These are phyloP conservation scores for Monosporascus sp. DNA, from an alignment of 2,329 filamentous ascomycete species.

Conservation along the genomic window DNA sequence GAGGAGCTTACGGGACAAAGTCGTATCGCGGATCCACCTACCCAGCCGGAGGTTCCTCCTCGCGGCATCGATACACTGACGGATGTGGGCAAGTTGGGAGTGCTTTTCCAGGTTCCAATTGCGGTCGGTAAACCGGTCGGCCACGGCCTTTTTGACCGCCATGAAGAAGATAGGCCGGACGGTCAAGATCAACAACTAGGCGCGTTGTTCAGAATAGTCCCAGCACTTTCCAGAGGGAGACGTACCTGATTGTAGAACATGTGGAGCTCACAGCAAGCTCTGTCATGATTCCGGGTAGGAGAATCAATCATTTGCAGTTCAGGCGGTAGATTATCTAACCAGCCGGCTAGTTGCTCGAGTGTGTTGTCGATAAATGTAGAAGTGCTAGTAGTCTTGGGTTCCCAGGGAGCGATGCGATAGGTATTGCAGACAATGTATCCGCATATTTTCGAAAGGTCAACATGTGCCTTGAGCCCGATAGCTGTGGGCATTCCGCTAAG, in stretches of 20 bases:
- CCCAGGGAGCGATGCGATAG: constrained; percentile 34
- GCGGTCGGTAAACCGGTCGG: constrained; percentile 31
- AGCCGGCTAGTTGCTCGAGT: constrained; percentile 36
- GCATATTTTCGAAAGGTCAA: constrained; percentile 43
- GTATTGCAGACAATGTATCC: constrained; percentile 44
- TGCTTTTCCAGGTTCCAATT: constrained; percentile 23
- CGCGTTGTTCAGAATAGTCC: not conserved
- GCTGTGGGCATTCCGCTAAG: constrained; percentile 38
- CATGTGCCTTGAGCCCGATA: constrained; percentile 39
- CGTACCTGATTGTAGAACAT: constrained; percentile 42
- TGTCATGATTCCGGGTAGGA: constrained; percentile 31
- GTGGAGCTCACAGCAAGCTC: constrained; percentile 40
- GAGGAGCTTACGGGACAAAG: constrained; percentile 34
- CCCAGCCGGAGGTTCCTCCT: constrained; percentile 41
- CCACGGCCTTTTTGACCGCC: constrained; percentile 41
- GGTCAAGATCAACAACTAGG: constrained; percentile 42
- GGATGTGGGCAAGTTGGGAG: constrained; percentile 26
- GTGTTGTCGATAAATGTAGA: constrained; percentile 33
- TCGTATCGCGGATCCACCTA: constrained; percentile 32
- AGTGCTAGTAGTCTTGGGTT: constrained; percentile 17
- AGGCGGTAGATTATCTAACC: constrained; percentile 33
- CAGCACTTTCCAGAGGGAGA: not conserved
- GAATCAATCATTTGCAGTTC: constrained; percentile 32
- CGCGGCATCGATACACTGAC: constrained; percentile 38
- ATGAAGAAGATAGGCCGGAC: constrained; percentile 43